Percentiles rank a stretch among this genome's conserved stretches.
Conservation (phyloP, 306 rosid genomes). For the Senna siamea region DNA sequence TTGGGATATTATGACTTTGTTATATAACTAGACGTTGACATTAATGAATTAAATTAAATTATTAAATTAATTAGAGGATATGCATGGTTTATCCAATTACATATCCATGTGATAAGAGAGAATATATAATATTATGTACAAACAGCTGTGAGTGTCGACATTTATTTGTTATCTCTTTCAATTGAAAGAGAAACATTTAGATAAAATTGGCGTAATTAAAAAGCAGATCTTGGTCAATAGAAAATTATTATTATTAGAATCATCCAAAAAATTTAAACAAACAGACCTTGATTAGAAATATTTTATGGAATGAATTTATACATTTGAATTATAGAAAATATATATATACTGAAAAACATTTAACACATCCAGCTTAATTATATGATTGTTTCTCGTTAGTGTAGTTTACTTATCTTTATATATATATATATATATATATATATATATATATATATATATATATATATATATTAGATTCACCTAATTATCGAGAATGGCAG, state of each 20-base stretch:
- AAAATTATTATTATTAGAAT: too few species aligned
- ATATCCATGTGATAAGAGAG: slow-evolving; percentile 11
- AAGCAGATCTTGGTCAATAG: neutral
- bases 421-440: neutral
- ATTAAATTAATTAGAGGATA: slow-evolving; percentile 10
- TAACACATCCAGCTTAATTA: neutral
- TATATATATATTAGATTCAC: neutral
- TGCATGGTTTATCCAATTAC: slow-evolving; percentile 15
- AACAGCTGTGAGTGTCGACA: slow-evolving; percentile 25
- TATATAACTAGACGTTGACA: slow-evolving; percentile 10
- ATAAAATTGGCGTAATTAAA: neutral
- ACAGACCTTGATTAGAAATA: too few species aligned
- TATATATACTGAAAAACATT: neutral
- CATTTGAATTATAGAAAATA: too few species aligned
- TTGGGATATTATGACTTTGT: slow-evolving; percentile 5
- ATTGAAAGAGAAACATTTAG: neutral
- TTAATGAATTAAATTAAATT: neutral
- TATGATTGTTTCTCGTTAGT: neutral
- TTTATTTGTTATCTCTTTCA: neutral
- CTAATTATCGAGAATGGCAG: neutral
- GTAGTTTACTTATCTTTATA: too few species aligned
- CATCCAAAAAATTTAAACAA: too few species aligned
- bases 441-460: neutral
- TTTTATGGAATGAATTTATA: too few species aligned
- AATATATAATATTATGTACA: slow-evolving; percentile 7